A percentile compares a stretch with the other conserved stretches of the same genome.
Evolutionary conservation across 371 early-diverging fungal genomes (phyloP).

Genomic region (Syncephalastrum racemosum): DNA sequence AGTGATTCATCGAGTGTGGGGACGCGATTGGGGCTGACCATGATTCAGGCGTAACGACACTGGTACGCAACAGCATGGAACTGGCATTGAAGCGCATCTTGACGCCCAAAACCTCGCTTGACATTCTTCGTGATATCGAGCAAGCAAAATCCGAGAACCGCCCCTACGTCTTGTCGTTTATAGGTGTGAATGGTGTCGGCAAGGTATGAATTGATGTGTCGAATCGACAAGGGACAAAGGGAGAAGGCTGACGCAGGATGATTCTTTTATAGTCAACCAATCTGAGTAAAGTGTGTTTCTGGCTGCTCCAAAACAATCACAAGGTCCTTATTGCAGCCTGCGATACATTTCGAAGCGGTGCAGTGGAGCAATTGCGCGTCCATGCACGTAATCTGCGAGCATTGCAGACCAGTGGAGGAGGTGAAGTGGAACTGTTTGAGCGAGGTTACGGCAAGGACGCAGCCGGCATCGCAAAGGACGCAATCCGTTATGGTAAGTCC

Average conservation of each 20-base stretch:
- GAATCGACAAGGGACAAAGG: neutral
- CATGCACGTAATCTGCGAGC: constrained; percentile 90
- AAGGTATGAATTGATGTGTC: constrained; percentile 23
- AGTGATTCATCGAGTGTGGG: constrained; percentile 10
- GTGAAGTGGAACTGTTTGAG: constrained; percentile 91
- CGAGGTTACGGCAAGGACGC: constrained; percentile 99
- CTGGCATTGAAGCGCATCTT: constrained; percentile 82
- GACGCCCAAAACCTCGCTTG: constrained; percentile 92
- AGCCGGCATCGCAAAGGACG: constrained; percentile 97
- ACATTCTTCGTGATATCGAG: constrained; percentile 91
- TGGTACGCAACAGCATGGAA: constrained; percentile 82
- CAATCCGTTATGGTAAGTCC: constrained; percentile 79
- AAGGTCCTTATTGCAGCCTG: constrained; percentile 98
- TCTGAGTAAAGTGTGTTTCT: constrained; percentile 96
- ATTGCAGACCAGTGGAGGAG: constrained; percentile 67
- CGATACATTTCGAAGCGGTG: constrained; percentile 99
- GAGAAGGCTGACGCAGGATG: neutral
- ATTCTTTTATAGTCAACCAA: constrained; percentile 82
- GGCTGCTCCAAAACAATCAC: constrained; percentile 94
- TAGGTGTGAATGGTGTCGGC: constrained; percentile 99
- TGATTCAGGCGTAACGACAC: constrained; percentile 52
- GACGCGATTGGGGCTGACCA: neutral
- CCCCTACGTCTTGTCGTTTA: constrained; percentile 93
- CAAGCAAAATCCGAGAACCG: constrained; percentile 68
- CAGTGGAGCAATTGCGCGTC: constrained; percentile 97